Conservation (phyloP, 2,329 filamentous ascomycete genomes). For the Byssoonygena ceratinophila region DNA sequence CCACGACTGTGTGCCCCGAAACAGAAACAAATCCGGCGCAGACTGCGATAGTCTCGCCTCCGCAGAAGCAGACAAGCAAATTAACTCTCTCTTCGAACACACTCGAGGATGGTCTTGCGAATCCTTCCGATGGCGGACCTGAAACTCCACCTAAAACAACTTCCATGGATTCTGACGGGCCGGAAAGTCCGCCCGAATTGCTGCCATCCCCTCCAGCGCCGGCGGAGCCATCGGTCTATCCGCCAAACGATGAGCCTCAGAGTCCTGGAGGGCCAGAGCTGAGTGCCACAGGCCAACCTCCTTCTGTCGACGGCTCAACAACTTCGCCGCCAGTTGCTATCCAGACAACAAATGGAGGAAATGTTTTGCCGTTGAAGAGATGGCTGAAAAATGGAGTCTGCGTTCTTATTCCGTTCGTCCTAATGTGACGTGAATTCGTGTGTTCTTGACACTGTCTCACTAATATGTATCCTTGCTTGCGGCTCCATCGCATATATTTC, state of each 20-base stretch:
- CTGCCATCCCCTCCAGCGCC: neutral
- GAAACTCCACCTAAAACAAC: neutral
- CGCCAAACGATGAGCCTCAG: neutral
- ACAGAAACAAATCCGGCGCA: neutral
- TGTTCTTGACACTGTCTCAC: neutral
- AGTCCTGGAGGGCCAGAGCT: neutral
- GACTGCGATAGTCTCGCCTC: neutral
- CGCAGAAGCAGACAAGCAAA: neutral
- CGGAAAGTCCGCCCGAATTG: neutral
- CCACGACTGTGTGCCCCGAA: constrained; percentile 1
- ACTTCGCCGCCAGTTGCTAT: neutral
- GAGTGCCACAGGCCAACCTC: neutral
- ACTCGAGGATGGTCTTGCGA: neutral
- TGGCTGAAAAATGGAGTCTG: neutral
- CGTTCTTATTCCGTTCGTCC: neutral
- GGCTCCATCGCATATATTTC: neutral
- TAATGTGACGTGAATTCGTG: neutral
- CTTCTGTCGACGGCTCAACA: neutral
- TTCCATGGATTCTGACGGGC: neutral
- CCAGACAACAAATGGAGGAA: neutral
- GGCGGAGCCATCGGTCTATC: neutral
- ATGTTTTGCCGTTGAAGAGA: neutral
- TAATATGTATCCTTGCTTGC: neutral
- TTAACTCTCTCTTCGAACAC: neutral
- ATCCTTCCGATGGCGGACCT: neutral